Evolutionary conservation across 192 early-diverging fungal genomes (phyloP), one percentile per base, ranked within the genome.

Genomic region (Dimargaris xerosporica): DNA sequence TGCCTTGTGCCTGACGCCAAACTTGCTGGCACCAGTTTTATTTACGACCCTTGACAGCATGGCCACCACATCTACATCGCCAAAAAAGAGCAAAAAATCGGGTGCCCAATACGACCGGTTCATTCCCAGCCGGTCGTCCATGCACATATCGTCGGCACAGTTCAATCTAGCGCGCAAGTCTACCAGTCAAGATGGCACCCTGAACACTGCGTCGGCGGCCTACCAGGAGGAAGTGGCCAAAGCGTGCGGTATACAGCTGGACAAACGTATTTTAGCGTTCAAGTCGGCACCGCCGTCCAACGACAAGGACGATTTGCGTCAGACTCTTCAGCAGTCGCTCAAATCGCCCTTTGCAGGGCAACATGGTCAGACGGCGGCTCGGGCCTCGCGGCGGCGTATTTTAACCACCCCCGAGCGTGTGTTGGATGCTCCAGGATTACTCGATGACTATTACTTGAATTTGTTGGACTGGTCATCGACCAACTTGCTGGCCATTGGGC

Each of bases 391-490:
- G 44, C 73, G 94, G 30, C 80, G 84, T 31, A 91, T 98, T 31
- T 70, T 83, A n/a, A 85, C 79, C 15, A 78, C 79, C 16, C 90
- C 95, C 0, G 89, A 90, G 63, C 82, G 81, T 42, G 75, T 95
- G 3, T 75, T 98, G 31, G 95, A 98, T 75, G 92, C 94, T 1
- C 92, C 91, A 3, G 84, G 83, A 0, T 66, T 98, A 61, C 64
- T 77, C 23, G 94, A 99, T 63, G 94, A 99, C 70, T 99, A 90
- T 68, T 99, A 99, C 69, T 74, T 96, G 23, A 99, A 96, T 61
- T 62, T 97, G 29, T 74, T 99, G 13, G 94, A 96, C 71, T 99
- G 96, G 96, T 89, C 83, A 11, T 55, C 68, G 16, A 71, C 69
- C 19, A 94, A 96, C 64, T 71, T 83, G 16, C 74, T 99, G 15